Base-by-base conservation (phyloP, 331 rosid species). In the Pyrus hybrid region DNA sequence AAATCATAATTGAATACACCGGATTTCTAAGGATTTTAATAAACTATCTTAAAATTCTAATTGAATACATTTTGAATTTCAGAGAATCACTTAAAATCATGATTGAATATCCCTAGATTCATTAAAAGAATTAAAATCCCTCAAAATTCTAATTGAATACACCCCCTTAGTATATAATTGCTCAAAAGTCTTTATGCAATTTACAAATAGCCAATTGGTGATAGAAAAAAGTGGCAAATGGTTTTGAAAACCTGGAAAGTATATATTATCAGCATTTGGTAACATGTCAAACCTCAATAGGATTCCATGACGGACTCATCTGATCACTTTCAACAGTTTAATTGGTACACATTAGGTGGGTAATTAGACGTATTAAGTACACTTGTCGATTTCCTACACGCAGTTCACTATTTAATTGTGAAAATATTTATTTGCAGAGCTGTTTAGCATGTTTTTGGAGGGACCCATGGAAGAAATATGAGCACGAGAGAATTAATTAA, bases 231-330 rank as follows among this genome's bases (percentile, higher is more conserved):
- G 57, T 60, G 18, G 26, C 58, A 58, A 23, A 58, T 7, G 25
- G 37, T 37, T 25, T 72, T 35, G 26, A 37, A 61, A 57, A 57
- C 66, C 22, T 13, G 56, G 61, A 72, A 72, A 33, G 22, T 16
- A 14, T 41, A 16, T 49, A 33, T 8, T 11, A 67, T 68, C 72
- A 21, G 72, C 2, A 75, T 80, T 75, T 61, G 83, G 80, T 80
- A 69, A 25, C 29, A 70, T 28, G 80, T 75, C 83, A 62, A 74
- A 53, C 37, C 64, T 72, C 68, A 69, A 13, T 7, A 7, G 67
- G 83, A 75, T 80, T 78, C 58, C 70, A 32, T 33, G 66, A 63
- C 37, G 45, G 58, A 20, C 28, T 51, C 22, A 43, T 63, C 16
- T 68, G 14, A 51, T 75, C 76, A 14, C 57, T 72, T 35, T 22